Conservation (phyloP, 164 flowering plant genomes). For the Annona cherimola region DNA sequence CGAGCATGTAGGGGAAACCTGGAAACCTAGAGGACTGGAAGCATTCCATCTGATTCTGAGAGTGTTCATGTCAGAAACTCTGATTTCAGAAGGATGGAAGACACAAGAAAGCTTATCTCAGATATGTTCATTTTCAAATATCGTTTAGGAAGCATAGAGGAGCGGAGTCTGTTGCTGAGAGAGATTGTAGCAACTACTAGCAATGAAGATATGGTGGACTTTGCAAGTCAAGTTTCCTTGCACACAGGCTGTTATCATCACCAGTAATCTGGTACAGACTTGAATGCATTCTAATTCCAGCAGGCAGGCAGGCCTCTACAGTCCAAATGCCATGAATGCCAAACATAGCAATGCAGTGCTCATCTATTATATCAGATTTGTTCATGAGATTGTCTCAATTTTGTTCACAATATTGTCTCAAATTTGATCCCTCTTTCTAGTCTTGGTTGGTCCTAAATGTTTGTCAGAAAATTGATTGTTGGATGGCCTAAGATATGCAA, state of each 20-base stretch:
- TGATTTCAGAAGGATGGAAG: slow-evolving; percentile 25
- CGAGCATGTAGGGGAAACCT: slow-evolving; percentile 22
- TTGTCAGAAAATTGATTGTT: background rate
- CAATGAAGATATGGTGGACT: slow-evolving; percentile 49
- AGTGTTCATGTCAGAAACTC: slow-evolving; percentile 46
- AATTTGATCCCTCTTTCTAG: background rate
- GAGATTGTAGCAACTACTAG: slow-evolving; percentile 51
- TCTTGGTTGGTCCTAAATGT: background rate
- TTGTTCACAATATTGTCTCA: no score
- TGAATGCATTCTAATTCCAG: background rate
- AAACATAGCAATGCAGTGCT: background rate
- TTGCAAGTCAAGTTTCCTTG: slow-evolving; percentile 68
- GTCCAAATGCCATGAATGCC: background rate
- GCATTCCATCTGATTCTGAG: slow-evolving; percentile 57
- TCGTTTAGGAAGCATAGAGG: slow-evolving; percentile 62
- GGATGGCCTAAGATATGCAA: background rate
- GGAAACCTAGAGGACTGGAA: slow-evolving; percentile 36
- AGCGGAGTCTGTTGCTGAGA: slow-evolving; percentile 65
- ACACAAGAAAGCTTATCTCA: slow-evolving; percentile 34
- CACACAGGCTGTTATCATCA: slow-evolving; percentile 89
- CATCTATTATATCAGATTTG: background rate
- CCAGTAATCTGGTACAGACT: slow-evolving; percentile 34
- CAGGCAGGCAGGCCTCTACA: background rate
- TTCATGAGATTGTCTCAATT: background rate
- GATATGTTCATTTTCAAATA: slow-evolving; percentile 69